A percentile compares a stretch with the other conserved stretches of the same genome.
These are phyloP conservation scores for Neonectria coccinea DNA, from an alignment of 2,329 filamentous ascomycete species.

Conservation along the genomic window DNA sequence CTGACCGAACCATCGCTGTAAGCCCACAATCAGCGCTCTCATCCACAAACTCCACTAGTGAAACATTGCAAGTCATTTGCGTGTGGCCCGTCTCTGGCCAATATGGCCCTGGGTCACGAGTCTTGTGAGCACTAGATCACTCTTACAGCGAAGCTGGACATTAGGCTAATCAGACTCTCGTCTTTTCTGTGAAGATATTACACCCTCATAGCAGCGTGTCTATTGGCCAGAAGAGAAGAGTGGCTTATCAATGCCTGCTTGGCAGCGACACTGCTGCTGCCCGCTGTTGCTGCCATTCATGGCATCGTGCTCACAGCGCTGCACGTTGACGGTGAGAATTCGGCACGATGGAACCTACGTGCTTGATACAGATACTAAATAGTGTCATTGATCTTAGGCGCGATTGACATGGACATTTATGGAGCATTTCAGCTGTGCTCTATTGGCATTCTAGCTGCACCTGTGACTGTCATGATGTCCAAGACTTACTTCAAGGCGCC, in stretches of 20 bases:
- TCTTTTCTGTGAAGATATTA: slow-evolving; percentile 64
- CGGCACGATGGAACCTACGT: neutral
- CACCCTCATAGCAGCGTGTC: slow-evolving; percentile 70
- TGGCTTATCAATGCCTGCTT: slow-evolving; percentile 74
- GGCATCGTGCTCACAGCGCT: slow-evolving; percentile 70
- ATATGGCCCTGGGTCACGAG: slow-evolving; percentile 66
- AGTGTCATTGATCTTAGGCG: slow-evolving; percentile 55
- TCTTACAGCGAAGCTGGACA: neutral
- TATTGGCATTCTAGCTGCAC: slow-evolving; percentile 73
- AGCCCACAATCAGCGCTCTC: neutral
- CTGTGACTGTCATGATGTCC: slow-evolving; percentile 70
- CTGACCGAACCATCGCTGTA: slow-evolving; percentile 9
- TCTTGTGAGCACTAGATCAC: slow-evolving; percentile 55
- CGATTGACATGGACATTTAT: slow-evolving; percentile 76
- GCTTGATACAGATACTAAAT: neutral
- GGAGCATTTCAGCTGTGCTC: slow-evolving; percentile 76
- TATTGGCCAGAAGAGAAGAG: slow-evolving; percentile 70
- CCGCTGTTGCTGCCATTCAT: slow-evolving; percentile 73
- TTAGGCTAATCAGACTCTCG: neutral
- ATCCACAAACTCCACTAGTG: slow-evolving; percentile 15
- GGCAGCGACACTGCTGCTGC: slow-evolving; percentile 71
- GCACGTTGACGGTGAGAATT: slow-evolving; percentile 67
- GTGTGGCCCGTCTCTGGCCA: slow-evolving; percentile 69
- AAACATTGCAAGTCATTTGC: slow-evolving; percentile 60
- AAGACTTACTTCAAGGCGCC: slow-evolving; percentile 73